Conservation (phyloP, 495 filamentous ascomycete species). For the Clavariopsis aquatica region DNA sequence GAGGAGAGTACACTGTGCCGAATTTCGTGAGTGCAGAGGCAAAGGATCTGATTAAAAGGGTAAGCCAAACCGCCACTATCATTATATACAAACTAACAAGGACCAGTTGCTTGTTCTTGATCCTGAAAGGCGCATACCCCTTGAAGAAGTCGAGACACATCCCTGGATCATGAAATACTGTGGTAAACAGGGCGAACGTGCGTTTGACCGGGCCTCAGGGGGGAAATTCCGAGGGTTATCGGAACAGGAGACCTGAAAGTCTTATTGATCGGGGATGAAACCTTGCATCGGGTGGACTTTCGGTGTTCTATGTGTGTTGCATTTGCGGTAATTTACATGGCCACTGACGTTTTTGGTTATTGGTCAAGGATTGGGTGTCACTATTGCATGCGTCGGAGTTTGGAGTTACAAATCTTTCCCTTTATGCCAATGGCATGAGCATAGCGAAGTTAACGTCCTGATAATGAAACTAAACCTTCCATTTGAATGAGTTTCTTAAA, state of each 20-base stretch:
- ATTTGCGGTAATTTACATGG: not conserved
- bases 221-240: slow-evolving; percentile 13
- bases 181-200: slow-evolving; percentile 67
- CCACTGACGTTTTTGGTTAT: not conserved
- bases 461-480: not conserved
- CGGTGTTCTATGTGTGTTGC: not conserved
- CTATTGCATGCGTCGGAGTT: slow-evolving; percentile 10
- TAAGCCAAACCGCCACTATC: slow-evolving; percentile 48
- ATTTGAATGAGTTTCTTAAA: no score
- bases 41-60: slow-evolving; percentile 86
- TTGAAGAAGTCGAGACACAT: slow-evolving; percentile 86
- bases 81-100: slow-evolving; percentile 8
- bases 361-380: not conserved
- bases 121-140: slow-evolving; percentile 86
- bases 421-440: not conserved
- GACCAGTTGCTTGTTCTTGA: slow-evolving; percentile 84
- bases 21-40: slow-evolving; percentile 89
- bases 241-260: slow-evolving; percentile 16
- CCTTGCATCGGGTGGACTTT: not conserved
- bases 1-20: slow-evolving; percentile 90
- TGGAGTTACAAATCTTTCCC: not conserved
- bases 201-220: slow-evolving; percentile 36
- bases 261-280: not conserved
- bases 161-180: slow-evolving; percentile 99
- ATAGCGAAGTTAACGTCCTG: not conserved